A percentile compares a stretch with the other conserved stretches of the same genome.
Evolutionary conservation across 2,329 filamentous ascomycete species (phyloP).

Genomic region (Corynespora cassiicola): DNA sequence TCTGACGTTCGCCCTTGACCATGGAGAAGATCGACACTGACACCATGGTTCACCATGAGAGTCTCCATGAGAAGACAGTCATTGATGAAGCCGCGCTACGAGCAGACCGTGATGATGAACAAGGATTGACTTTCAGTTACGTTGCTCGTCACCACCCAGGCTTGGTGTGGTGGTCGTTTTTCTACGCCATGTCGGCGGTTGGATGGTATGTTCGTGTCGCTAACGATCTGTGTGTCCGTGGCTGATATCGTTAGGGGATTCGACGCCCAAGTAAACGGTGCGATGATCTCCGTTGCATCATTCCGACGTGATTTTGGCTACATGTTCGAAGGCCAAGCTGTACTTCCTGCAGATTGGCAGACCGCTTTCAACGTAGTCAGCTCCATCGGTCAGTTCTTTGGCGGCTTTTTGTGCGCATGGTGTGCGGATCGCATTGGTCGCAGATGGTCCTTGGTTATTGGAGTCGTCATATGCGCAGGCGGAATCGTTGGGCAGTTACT

Average conservation of each 20-base stretch:
- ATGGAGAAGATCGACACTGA: no score
- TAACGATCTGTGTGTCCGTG: not conserved
- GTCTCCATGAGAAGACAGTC: not conserved
- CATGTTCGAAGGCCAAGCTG: conserved; percentile 25
- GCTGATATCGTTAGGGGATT: conserved; percentile 56
- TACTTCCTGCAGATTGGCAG: conserved; percentile 49
- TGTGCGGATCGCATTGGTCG: conserved; percentile 44
- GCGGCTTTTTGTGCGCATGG: conserved; percentile 52
- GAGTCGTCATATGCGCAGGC: conserved; percentile 26
- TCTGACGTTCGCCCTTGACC: no score
- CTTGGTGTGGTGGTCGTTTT: conserved; percentile 19
- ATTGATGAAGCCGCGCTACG: conserved; percentile 1
- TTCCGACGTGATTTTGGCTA: conserved; percentile 65
- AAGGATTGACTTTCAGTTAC: conserved; percentile 13
- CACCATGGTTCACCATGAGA: no score
- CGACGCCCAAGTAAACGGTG: conserved; percentile 68
- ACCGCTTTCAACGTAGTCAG: conserved; percentile 56
- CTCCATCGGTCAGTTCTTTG: conserved; percentile 64
- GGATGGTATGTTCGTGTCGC: conserved; percentile 18
- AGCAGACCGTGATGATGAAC: conserved; percentile 11
- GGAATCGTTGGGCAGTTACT: conserved; percentile 70
- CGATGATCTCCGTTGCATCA: conserved; percentile 63
- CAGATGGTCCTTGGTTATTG: conserved; percentile 17
- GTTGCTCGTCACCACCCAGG: conserved; percentile 11
- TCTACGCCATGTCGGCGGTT: conserved; percentile 18